Evolutionary conservation across 1,284 basidiomycete species (phyloP).

Genomic region (Ustanciosporium gigantosporum): DNA sequence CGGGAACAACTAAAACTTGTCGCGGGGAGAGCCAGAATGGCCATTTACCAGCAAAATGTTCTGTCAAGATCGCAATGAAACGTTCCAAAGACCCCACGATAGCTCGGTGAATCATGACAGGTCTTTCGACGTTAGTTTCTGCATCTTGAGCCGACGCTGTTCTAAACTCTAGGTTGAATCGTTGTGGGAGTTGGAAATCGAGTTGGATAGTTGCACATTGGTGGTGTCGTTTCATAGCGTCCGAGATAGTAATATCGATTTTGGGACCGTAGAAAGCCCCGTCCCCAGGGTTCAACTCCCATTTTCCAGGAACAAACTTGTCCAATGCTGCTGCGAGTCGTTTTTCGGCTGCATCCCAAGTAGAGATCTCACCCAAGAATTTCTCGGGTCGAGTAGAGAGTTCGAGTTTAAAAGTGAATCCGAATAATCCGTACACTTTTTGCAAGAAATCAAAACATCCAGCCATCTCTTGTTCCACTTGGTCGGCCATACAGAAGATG

Average conservation of each 20-base stretch:
- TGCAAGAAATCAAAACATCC: conserved; percentile 92
- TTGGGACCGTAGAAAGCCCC: conserved; percentile 74
- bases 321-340: conserved; percentile 85
- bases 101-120: conserved; percentile 98
- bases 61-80: conserved; percentile 95
- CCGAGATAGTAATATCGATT: conserved; percentile 95
- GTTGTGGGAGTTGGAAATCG: conserved; percentile 98
- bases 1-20: conserved; percentile 91
- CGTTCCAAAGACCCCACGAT: conserved; percentile 92
- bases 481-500: conserved; percentile 91
- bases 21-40: conserved; percentile 98
- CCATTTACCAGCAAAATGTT: conserved; percentile 98
- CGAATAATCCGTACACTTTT: conserved; percentile 87
- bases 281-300: conserved; percentile 93
- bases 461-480: conserved; percentile 87
- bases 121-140: conserved; percentile 68
- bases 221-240: conserved; percentile 84
- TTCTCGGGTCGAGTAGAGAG: conserved; percentile 96
- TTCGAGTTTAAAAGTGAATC: conserved; percentile 93
- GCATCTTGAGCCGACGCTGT: conserved; percentile 62
- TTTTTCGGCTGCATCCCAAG: conserved; percentile 89
- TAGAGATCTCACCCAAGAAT: conserved; percentile 83
- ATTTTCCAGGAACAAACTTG: conserved; percentile 82
- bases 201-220: conserved; percentile 99
- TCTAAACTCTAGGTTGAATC: conserved; percentile 93